Percentiles rank a stretch among this genome's conserved stretches.
phyloP scores from a whole-genome alignment of 441 rosid species.

The Macaranga tanarius region DNA sequence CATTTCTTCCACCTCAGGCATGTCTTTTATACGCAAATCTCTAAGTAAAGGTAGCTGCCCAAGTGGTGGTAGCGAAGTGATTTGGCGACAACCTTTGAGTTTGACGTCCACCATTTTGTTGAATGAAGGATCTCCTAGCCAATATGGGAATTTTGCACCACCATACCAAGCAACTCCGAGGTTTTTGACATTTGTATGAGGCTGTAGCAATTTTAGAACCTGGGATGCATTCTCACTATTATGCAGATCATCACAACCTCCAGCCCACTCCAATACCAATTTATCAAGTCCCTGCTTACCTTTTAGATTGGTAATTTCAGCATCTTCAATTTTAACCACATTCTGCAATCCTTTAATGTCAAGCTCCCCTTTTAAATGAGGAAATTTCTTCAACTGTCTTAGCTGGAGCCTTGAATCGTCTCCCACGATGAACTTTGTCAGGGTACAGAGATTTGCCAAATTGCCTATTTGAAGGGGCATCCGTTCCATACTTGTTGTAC shows the following conservation, averaged over 20 bases:
- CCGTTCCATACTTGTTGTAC: not conserved
- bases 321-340: not conserved
- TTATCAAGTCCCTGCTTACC: not conserved
- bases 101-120: not conserved
- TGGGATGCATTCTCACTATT: not conserved
- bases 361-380: not conserved
- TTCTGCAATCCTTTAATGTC: not conserved
- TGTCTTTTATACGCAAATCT: too few relatives aligned
- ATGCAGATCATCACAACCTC: not conserved
- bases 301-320: not conserved
- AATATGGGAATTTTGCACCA: not conserved
- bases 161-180: not conserved
- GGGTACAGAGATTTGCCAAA: not conserved
- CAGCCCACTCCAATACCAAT: not conserved
- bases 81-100: not conserved
- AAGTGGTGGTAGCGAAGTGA: not conserved
- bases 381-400: not conserved
- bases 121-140: conserved; percentile 6
- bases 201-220: not conserved
- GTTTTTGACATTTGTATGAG: not conserved
- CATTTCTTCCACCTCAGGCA: not conserved
- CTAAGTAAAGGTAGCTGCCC: not conserved
- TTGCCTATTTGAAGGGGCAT: conserved; percentile 24
- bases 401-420: not conserved
- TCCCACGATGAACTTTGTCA: not conserved